These are phyloP conservation scores for Yamadazyma atlantica DNA, from an alignment of 1,139 yeast genomes.

Conservation along the genomic window DNA sequence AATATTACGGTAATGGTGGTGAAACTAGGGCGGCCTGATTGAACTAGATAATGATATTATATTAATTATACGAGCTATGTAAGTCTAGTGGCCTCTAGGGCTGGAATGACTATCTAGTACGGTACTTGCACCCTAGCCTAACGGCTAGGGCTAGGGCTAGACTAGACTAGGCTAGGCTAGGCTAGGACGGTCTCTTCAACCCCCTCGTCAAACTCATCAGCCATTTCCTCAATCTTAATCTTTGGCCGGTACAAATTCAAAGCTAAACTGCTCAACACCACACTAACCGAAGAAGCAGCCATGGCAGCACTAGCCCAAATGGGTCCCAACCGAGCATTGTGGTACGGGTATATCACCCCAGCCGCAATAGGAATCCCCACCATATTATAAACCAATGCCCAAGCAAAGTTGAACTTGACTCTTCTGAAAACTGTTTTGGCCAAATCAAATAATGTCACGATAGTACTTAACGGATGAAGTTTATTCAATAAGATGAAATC, in stretches of 20 bases:
- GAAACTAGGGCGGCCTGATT: slow-evolving; percentile 56
- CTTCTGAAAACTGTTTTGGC: slow-evolving; percentile 48
- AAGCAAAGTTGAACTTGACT: slow-evolving; percentile 55
- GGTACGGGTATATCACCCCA: slow-evolving; percentile 58
- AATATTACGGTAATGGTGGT: slow-evolving; percentile 93
- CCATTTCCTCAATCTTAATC: slow-evolving; percentile 20
- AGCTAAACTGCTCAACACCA: slow-evolving; percentile 55
- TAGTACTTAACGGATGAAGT: slow-evolving; percentile 44
- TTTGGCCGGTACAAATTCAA: slow-evolving; percentile 47
- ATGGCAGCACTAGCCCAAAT: slow-evolving; percentile 70
- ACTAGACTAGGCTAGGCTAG: too few species aligned
- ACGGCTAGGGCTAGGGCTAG: too few species aligned
- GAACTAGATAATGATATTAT: too few species aligned
- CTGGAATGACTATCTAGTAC: too few species aligned
- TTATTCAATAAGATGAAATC: slow-evolving; percentile 55
- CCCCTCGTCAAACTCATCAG: slow-evolving; percentile 7
- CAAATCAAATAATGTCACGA: slow-evolving; percentile 48
- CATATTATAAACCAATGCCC: slow-evolving; percentile 50
- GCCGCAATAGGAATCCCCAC: slow-evolving; percentile 65
- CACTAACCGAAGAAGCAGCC: slow-evolving; percentile 63
- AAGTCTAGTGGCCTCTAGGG: too few species aligned
- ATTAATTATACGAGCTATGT: background rate
- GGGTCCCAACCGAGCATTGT: slow-evolving; percentile 53
- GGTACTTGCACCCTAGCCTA: too few species aligned
- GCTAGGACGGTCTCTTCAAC: slow-evolving; percentile 10